phyloP scores from a whole-genome alignment of 2,329 filamentous ascomycete genomes.

The Aspergillus sp. region DNA sequence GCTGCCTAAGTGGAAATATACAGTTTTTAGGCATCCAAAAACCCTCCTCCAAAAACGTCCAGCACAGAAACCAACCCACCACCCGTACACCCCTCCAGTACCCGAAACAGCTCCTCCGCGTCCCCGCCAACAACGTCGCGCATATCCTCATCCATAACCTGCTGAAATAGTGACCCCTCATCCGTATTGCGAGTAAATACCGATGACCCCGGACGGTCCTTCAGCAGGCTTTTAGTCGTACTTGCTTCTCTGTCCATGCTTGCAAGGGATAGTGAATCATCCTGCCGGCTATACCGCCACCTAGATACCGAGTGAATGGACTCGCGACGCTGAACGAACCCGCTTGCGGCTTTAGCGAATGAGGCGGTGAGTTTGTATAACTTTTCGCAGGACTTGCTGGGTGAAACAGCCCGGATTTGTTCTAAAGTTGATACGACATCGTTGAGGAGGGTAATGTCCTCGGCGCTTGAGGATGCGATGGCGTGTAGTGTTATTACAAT shows the following conservation, averaged over 20 bases:
- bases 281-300: neutral
- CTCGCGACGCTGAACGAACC: neutral
- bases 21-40: neutral
- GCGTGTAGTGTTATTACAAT: conserved; percentile 23
- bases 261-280: neutral
- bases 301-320: neutral
- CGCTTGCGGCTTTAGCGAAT: neutral
- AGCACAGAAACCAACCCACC: neutral
- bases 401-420: neutral
- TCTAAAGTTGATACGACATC: conserved; percentile 15
- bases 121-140: neutral
- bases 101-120: neutral
- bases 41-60: neutral
- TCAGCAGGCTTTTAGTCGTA: neutral
- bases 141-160: neutral
- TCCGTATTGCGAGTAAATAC: neutral
- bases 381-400: neutral
- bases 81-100: neutral
- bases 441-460: conserved; percentile 21
- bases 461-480: conserved; percentile 14
- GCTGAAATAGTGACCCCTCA: neutral
- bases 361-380: neutral
- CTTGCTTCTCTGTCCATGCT: neutral
- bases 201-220: neutral
- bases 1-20: too few species aligned